A percentile compares a stretch with the other conserved stretches of the same genome.
Evolutionary conservation across 768 basidiomycete genomes (phyloP).

Genomic region (Collybiopsis confluens): DNA sequence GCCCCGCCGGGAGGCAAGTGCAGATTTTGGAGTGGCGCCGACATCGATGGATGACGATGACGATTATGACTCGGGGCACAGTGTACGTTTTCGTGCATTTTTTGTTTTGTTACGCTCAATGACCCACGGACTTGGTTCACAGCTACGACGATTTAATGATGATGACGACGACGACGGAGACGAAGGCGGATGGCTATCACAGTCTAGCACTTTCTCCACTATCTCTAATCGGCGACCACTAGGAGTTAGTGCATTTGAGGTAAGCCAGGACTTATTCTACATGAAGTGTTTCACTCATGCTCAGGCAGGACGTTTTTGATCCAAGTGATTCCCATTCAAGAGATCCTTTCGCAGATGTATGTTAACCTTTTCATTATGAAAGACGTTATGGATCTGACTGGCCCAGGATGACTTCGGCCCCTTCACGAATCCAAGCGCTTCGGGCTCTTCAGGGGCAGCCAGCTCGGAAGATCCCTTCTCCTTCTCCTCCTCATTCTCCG

Average conservation of each 20-base stretch:
- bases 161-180: slow-evolving; percentile 61
- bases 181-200: slow-evolving; percentile 76
- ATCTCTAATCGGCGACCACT: slow-evolving; percentile 43
- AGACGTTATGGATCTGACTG: background rate
- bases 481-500: slow-evolving; percentile 56
- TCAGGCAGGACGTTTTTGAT: slow-evolving; percentile 4
- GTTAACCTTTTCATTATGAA: background rate
- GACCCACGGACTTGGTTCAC: background rate
- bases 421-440: slow-evolving; percentile 63
- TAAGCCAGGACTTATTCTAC: slow-evolving; percentile 20
- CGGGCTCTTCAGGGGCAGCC: slow-evolving; percentile 10
- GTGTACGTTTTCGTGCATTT: slow-evolving; percentile 29
- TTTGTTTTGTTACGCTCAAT: background rate
- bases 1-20: slow-evolving; percentile 46
- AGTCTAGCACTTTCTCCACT: slow-evolving; percentile 63
- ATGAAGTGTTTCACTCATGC: background rate
- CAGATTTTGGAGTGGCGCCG: slow-evolving; percentile 59
- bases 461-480: slow-evolving; percentile 51
- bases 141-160: background rate
- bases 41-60: slow-evolving; percentile 44
- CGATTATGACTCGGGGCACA: slow-evolving; percentile 34
- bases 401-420: slow-evolving; percentile 70
- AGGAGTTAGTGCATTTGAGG: slow-evolving; percentile 53
- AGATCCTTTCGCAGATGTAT: slow-evolving; percentile 6
- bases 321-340: background rate